Base-by-base conservation (phyloP, 306 rosid genomes). In the Dryas alaskensis region DNA sequence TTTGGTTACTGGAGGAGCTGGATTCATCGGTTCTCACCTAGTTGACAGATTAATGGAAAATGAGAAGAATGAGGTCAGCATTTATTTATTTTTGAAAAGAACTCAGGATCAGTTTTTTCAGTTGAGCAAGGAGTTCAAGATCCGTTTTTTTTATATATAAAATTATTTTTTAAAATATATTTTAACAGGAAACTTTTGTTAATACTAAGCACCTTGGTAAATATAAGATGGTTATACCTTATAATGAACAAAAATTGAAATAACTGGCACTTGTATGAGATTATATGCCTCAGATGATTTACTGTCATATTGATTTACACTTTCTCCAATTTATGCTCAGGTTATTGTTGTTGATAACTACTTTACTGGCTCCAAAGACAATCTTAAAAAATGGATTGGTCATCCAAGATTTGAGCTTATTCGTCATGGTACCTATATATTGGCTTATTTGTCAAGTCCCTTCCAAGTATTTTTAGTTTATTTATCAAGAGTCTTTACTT, bases 321-420 rank as follows among this genome's bases (percentile, higher is more conserved):
- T 11, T 44, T 61, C 12, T 52, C 12, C 39, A 16, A 55, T 37
- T 68, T 67, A 44, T 74, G 65, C 78, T 79, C 84, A 91, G 98
- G 94, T 93, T 64, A 83, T 90, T 81, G 98, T 89, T 74, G 97
- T 79, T 74, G 98, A 94, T 76, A 94, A 94, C 84, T 94, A 70
- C 89, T 94, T 94, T 88, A 94, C 97, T 25, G 98, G 98, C 72
- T 87, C 96, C 0, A 94, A 94, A 85, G 97, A 89, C 72, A 94
- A 94, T 76, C 88, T 94, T 75, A 94, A 68, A 74, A 89, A 83
- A 77, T 94, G 98, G 98, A 89, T 91, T 69, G 96, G 97, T 53
- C 97, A 94, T 80, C 97, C 97, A 50, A 87, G 98, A 89, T 94
- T 94, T 54, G 97, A 94, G 87, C 97, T 94, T 60, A 94, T 88